A percentile compares a stretch with the other conserved stretches of the same genome.
Evolutionary conservation across 495 filamentous ascomycete species (phyloP).

Genomic region (Talaromyces nanjingensis): DNA sequence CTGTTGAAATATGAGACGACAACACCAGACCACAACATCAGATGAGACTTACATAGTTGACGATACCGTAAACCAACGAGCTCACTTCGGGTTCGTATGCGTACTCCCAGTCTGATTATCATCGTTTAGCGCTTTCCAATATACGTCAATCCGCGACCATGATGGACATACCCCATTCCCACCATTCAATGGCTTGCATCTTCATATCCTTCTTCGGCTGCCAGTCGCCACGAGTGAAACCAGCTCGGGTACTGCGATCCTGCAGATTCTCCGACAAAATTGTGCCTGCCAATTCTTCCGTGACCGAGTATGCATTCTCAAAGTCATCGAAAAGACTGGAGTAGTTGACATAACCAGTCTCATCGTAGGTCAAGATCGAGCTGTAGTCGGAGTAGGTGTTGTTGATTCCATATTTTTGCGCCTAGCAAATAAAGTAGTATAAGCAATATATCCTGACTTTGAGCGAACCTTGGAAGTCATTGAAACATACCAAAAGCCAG

Average conservation of each 20-base stretch:
- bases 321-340: constrained; percentile 43
- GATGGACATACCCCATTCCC: constrained; percentile 37
- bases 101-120: constrained; percentile 48
- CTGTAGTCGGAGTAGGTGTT: constrained; percentile 58
- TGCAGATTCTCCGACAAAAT: constrained; percentile 55
- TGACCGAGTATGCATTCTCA: constrained; percentile 39
- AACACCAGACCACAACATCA: too few species aligned
- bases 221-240: constrained; percentile 56
- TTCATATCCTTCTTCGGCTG: constrained; percentile 50
- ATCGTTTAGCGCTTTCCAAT: constrained; percentile 11
- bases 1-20: constrained; percentile 5
- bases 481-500: constrained; percentile 49
- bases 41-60: constrained; percentile 20
- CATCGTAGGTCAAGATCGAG: constrained; percentile 54
- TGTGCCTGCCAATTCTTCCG: constrained; percentile 50
- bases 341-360: constrained; percentile 46
- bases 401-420: constrained; percentile 55
- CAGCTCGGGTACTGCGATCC: constrained; percentile 55
- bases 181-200: constrained; percentile 60
- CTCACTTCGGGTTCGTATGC: constrained; percentile 40
- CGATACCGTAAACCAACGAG: constrained; percentile 37
- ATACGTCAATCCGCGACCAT: not conserved
- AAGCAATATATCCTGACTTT: not conserved
- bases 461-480: not conserved
- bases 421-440: constrained; percentile 18